Conservation (phyloP, 148 eudicot genomes). For the Chenopodium quinoa region DNA sequence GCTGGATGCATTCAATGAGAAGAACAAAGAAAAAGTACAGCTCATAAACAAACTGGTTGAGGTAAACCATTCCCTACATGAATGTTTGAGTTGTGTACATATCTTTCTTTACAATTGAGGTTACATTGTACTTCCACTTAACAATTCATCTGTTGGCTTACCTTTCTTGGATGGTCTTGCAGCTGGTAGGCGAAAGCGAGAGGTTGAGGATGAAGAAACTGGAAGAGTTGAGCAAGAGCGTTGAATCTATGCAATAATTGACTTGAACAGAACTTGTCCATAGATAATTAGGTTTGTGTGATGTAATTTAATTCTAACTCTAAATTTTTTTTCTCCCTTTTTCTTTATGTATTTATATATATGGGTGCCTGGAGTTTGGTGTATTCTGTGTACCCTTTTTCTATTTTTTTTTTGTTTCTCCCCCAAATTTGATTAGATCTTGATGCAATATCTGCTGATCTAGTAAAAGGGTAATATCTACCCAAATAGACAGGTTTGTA, state of each 20-base stretch:
- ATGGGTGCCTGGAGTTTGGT: constrained; percentile 52
- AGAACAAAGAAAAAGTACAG: constrained; percentile 91
- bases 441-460: constrained; percentile 49
- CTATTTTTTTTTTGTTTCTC: constrained; percentile 25
- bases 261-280: constrained; percentile 27
- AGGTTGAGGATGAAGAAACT: constrained; percentile 78
- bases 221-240: constrained; percentile 89
- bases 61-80: constrained; percentile 37
- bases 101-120: neutral
- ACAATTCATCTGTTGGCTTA: neutral
- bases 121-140: constrained; percentile 8
- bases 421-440: constrained; percentile 32
- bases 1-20: constrained; percentile 78
- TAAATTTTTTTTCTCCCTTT: neutral
- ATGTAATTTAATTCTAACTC: constrained; percentile 41
- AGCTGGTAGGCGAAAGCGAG: constrained; percentile 92
- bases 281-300: constrained; percentile 58
- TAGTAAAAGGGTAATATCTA: constrained; percentile 46
- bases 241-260: constrained; percentile 45
- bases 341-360: constrained; percentile 27
- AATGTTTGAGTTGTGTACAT: neutral
- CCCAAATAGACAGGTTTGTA: constrained; percentile 60
- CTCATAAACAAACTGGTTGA: constrained; percentile 83
- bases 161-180: constrained; percentile 11
- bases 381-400: constrained; percentile 31